Conservation (phyloP, 768 basidiomycete species). For the Pisolithus albus region DNA sequence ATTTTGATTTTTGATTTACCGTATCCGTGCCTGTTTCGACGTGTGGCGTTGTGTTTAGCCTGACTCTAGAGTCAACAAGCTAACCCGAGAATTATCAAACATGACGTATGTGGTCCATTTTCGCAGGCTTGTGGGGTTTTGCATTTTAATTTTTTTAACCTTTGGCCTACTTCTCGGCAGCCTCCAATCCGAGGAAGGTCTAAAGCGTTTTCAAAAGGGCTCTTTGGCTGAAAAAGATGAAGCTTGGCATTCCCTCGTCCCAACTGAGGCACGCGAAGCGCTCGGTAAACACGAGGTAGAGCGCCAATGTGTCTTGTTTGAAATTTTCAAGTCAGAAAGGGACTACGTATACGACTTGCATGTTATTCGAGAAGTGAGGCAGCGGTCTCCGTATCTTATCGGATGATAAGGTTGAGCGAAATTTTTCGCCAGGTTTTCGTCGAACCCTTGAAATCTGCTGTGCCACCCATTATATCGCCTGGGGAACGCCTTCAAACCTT, state of each 20-base stretch:
- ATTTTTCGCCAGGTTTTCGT: constrained; percentile 59
- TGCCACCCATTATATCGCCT: constrained; percentile 58
- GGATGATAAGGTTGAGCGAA: constrained; percentile 1
- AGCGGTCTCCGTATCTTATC: background rate
- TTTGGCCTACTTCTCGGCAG: constrained; percentile 27
- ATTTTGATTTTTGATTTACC: constrained; percentile 21
- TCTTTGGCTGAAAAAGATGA: constrained; percentile 60
- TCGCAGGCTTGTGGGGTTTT: background rate
- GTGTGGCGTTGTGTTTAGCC: constrained; percentile 17
- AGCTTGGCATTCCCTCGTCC: constrained; percentile 80
- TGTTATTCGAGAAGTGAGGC: constrained; percentile 54
- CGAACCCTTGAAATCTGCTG: constrained; percentile 49
- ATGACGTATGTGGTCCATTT: constrained; percentile 31
- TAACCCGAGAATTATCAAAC: constrained; percentile 31
- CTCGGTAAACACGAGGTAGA: constrained; percentile 74
- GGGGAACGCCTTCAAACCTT: constrained; percentile 54
- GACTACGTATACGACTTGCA: constrained; percentile 82
- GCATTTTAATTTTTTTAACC: background rate
- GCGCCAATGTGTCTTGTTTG: constrained; percentile 82
- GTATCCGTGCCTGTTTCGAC: constrained; percentile 2
- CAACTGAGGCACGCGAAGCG: constrained; percentile 59
- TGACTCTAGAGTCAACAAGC: constrained; percentile 18
- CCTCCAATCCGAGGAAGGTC: constrained; percentile 54
- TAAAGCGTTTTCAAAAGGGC: constrained; percentile 63
- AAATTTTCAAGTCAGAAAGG: constrained; percentile 83